Percentiles rank a stretch among this genome's conserved stretches.
These are phyloP conservation scores for Amaranthus tricolor DNA, from an alignment of 179 eudicot genomes.

Conservation along the genomic window DNA sequence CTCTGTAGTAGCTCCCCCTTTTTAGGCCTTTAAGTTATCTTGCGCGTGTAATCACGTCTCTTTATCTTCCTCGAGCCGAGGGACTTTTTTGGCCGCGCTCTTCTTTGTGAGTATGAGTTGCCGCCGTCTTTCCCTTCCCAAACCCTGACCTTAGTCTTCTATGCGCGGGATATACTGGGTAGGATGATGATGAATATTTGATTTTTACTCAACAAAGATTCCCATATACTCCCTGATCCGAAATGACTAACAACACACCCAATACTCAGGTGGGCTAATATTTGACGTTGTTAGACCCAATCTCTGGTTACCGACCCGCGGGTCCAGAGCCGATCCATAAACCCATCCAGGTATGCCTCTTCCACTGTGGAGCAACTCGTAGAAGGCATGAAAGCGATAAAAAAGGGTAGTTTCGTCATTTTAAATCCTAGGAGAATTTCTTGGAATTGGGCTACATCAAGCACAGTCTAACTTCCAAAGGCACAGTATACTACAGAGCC, in stretches of 20 bases:
- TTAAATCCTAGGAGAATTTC: conserved; percentile 7
- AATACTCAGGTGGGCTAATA: conserved; percentile 45
- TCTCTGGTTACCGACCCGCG: conserved; percentile 47
- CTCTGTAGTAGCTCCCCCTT: too few species aligned
- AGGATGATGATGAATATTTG: too few species aligned
- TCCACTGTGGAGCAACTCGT: conserved; percentile 36
- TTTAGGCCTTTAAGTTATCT: too few species aligned
- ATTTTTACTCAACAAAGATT: conserved; percentile 38
- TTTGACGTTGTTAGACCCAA: conserved; percentile 50
- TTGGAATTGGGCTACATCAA: background rate
- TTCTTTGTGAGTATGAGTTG: too few species aligned
- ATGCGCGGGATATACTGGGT: too few species aligned
- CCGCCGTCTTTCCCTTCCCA: too few species aligned
- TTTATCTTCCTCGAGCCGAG: too few species aligned
- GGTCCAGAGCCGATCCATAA: conserved; percentile 33
- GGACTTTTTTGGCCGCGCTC: too few species aligned
- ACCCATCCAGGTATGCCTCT: conserved; percentile 53
- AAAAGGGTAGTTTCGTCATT: conserved; percentile 44
- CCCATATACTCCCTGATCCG: conserved; percentile 78
- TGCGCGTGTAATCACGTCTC: too few species aligned
- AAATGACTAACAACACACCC: conserved; percentile 68
- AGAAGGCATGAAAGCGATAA: conserved; percentile 50
- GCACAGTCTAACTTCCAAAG: conserved; percentile 6
- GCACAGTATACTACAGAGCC: background rate
- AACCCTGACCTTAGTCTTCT: too few species aligned